A percentile compares a stretch with the other conserved stretches of the same genome.
phyloP scores from a whole-genome alignment of 2,329 filamentous ascomycete species.

The Sporothrix mexicana region DNA sequence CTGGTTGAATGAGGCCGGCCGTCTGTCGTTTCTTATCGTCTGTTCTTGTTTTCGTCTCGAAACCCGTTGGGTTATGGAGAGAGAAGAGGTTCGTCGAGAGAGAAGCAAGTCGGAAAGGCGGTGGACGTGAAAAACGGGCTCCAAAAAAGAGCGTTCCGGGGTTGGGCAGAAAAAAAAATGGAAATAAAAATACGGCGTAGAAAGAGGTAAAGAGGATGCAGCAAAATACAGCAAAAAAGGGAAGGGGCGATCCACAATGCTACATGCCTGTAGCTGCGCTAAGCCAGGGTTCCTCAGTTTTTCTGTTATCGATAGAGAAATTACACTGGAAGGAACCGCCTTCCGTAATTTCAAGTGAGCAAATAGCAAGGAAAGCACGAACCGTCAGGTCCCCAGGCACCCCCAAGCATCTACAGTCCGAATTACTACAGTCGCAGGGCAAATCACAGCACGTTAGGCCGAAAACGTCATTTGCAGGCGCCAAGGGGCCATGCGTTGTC shows the following conservation, averaged over 20 bases:
- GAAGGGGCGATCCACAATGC: slow-evolving; percentile 19
- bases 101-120: slow-evolving; percentile 13
- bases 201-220: slow-evolving; percentile 26
- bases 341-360: not conserved
- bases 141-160: slow-evolving; percentile 5
- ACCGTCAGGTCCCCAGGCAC: not conserved
- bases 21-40: not conserved
- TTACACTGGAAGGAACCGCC: not conserved
- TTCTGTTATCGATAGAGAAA: slow-evolving; percentile 26
- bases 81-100: slow-evolving; percentile 22
- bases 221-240: slow-evolving; percentile 13
- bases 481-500: slow-evolving; percentile 25
- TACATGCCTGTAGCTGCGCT: slow-evolving; percentile 20
- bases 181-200: slow-evolving; percentile 19
- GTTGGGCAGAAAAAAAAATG: slow-evolving; percentile 27
- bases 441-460: slow-evolving; percentile 16
- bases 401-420: not conserved
- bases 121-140: slow-evolving; percentile 25
- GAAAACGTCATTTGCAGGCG: slow-evolving; percentile 28
- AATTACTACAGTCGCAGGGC: not conserved
- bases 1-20: not conserved
- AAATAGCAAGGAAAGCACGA: slow-evolving; percentile 6
- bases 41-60: not conserved
- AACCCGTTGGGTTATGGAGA: slow-evolving; percentile 7
- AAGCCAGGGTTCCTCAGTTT: not conserved